Evolutionary conservation across 2,329 filamentous ascomycete species (phyloP).

Genomic region (Hymenoscyphus fraxineus): DNA sequence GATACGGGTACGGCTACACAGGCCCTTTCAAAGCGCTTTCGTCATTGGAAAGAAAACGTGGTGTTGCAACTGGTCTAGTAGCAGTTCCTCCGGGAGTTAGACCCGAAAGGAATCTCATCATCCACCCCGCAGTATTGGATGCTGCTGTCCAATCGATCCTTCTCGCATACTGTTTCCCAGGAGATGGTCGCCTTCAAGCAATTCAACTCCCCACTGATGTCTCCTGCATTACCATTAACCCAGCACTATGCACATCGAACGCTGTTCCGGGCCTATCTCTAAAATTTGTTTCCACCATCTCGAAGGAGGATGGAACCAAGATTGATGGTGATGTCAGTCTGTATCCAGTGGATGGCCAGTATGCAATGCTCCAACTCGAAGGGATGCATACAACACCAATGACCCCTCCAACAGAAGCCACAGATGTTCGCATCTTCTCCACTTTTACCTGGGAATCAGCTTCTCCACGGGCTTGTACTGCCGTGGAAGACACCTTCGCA

Average conservation of each 20-base stretch:
- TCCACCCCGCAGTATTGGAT: conserved; percentile 57
- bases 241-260: background rate
- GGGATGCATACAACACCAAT: background rate
- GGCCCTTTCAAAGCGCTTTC: conserved; percentile 8
- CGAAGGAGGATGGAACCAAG: background rate
- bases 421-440: background rate
- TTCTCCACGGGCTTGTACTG: background rate
- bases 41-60: conserved; percentile 6
- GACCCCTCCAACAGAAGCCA: background rate
- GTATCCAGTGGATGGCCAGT: background rate
- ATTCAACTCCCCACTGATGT: conserved; percentile 16
- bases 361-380: conserved; percentile 7
- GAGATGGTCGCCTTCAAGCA: conserved; percentile 14
- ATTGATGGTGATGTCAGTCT: conserved; percentile 6
- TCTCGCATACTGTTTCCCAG: conserved; percentile 7
- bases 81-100: background rate
- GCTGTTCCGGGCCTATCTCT: background rate
- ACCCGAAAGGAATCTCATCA: conserved; percentile 28
- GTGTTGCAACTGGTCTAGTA: background rate
- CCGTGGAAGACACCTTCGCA: too few relatives aligned
- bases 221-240: conserved; percentile 12
- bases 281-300: too few relatives aligned
- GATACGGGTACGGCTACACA: too few relatives aligned
- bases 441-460: background rate
- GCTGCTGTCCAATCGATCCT: conserved; percentile 52